A percentile compares a stretch with the other conserved stretches of the same genome.
These are phyloP conservation scores for Chenopodium suecicum DNA, from an alignment of 148 eudicot genomes.

Conservation along the genomic window DNA sequence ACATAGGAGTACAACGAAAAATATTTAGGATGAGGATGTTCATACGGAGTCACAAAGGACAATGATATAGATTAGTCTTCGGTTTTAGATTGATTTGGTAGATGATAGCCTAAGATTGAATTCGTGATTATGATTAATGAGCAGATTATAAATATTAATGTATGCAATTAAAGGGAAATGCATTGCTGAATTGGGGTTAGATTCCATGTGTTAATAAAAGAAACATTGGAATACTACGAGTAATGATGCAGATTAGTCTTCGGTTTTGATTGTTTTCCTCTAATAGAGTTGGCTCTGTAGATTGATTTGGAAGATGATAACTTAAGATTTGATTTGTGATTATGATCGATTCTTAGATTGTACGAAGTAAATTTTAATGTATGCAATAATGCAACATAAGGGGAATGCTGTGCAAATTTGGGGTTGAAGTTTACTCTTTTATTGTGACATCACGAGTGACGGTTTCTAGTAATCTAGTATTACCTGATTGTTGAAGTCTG, in stretches of 20 bases:
- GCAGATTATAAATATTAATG: background rate
- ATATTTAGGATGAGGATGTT: background rate
- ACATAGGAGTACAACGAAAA: background rate
- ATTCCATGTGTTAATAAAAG: slow-evolving; percentile 5
- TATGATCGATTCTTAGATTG: too few species aligned
- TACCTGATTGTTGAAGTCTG: background rate
- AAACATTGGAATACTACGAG: background rate
- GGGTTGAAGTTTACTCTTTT: too few species aligned
- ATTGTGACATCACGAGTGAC: background rate
- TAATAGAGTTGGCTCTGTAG: too few species aligned
- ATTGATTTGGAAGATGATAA: too few species aligned
- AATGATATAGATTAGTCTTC: too few species aligned
- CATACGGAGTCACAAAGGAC: background rate
- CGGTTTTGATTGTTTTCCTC: too few species aligned
- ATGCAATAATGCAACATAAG: background rate
- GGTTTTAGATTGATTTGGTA: too few species aligned
- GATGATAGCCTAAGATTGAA: too few species aligned
- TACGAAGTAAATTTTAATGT: too few species aligned
- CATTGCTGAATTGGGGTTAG: background rate
- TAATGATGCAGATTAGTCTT: too few species aligned
- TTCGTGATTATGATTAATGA: too few species aligned
- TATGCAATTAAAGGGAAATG: background rate
- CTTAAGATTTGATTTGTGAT: too few species aligned
- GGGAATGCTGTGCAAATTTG: background rate
- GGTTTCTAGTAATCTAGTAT: background rate